phyloP scores from a whole-genome alignment of 495 filamentous ascomycete genomes.

The Trichodelitschia bisporula region DNA sequence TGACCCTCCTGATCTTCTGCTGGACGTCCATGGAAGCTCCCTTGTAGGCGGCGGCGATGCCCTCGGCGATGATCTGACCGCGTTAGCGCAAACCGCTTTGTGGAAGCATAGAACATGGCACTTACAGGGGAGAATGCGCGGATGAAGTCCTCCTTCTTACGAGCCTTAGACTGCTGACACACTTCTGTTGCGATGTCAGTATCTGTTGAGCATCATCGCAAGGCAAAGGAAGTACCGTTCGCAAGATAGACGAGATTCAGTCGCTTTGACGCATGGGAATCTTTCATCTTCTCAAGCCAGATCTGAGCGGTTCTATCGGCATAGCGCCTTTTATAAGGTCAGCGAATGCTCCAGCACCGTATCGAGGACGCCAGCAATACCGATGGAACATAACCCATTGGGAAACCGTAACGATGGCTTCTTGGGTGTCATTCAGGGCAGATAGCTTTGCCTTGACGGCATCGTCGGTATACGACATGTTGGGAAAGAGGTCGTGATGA shows the following conservation, averaged over 20 bases:
- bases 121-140: slow-evolving; percentile 60
- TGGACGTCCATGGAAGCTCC: slow-evolving; percentile 64
- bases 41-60: slow-evolving; percentile 62
- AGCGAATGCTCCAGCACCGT: too few species aligned
- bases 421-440: slow-evolving; percentile 83
- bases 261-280: slow-evolving; percentile 57
- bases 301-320: slow-evolving; percentile 69
- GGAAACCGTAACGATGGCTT: slow-evolving; percentile 79
- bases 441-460: slow-evolving; percentile 83
- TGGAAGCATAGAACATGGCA: background rate
- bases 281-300: slow-evolving; percentile 73
- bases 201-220: slow-evolving; percentile 1
- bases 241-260: slow-evolving; percentile 86
- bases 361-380: too few species aligned
- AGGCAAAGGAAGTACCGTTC: slow-evolving; percentile 36
- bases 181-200: slow-evolving; percentile 47
- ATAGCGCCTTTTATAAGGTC: slow-evolving; percentile 47
- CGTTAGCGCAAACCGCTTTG: background rate
- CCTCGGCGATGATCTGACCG: slow-evolving; percentile 54
- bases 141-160: slow-evolving; percentile 75
- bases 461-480: slow-evolving; percentile 88
- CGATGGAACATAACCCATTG: slow-evolving; percentile 99
- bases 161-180: slow-evolving; percentile 77
- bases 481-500: too few species aligned
- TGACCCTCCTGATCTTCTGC: slow-evolving; percentile 61